Conservation (phyloP, 129 eudicot genomes). For the sunflower (Helianthus annuus) region DNA sequence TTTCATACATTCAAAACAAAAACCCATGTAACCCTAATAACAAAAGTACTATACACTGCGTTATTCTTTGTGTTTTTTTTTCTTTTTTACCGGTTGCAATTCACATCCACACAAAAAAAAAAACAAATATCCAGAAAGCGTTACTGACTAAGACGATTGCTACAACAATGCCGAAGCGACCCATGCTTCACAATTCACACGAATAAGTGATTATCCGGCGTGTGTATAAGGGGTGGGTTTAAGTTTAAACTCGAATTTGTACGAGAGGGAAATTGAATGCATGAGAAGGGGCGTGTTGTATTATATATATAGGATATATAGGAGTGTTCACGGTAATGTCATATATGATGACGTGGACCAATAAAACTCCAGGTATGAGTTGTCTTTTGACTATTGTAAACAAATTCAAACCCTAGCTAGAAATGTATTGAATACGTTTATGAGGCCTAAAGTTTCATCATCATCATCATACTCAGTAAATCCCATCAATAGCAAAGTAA, state of each 20-base stretch:
- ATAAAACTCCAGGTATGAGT: background rate
- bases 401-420: no score
- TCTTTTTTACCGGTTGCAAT: background rate
- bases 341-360: constrained; percentile 39
- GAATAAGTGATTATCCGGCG: background rate
- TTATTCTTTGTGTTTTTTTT: background rate
- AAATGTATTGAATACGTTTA: no score
- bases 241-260: constrained; percentile 15
- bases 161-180: constrained; percentile 23
- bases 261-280: background rate
- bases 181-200: constrained; percentile 12
- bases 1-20: background rate
- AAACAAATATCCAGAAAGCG: background rate
- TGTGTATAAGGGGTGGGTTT: constrained; percentile 5
- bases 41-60: background rate
- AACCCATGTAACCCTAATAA: no score
- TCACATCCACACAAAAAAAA: no score
- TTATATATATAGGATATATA: background rate
- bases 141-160: constrained; percentile 30
- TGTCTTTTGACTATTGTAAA: background rate
- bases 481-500: no score
- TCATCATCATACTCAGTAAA: no score
- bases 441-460: no score
- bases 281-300: constrained; percentile 6
- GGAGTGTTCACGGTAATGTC: constrained; percentile 12